Evolutionary conservation across 495 filamentous ascomycete genomes (phyloP).

Genomic region (Acidiella bohemica): DNA sequence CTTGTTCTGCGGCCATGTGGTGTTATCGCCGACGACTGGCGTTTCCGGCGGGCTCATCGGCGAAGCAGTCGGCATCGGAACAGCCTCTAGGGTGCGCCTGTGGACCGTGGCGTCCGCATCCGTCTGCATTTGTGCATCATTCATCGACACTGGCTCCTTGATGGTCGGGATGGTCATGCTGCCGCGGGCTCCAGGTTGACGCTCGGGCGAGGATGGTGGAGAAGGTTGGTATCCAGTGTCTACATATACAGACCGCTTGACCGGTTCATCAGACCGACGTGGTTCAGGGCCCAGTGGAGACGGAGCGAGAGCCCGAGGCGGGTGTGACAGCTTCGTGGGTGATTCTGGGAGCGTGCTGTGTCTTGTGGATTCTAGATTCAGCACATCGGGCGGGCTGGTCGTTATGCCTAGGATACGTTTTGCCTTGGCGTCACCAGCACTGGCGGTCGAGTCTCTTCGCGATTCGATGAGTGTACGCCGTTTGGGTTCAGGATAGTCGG

Average conservation of each 20-base stretch:
- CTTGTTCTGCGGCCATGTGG: constrained; percentile 8
- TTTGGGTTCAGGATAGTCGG: constrained; percentile 23
- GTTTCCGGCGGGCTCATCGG: constrained; percentile 51
- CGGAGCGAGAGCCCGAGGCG: too few relatives aligned
- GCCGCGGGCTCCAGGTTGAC: background rate
- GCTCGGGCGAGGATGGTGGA: constrained; percentile 56
- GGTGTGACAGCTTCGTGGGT: too few relatives aligned
- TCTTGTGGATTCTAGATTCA: background rate
- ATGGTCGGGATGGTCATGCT: background rate
- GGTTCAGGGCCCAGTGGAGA: too few relatives aligned
- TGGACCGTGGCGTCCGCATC: background rate
- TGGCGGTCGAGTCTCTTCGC: background rate
- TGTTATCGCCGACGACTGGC: constrained; percentile 36
- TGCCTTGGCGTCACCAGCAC: constrained; percentile 19
- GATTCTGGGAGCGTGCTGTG: too few relatives aligned
- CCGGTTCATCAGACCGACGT: too few relatives aligned
- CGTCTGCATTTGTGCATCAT: background rate
- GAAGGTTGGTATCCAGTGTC: constrained; percentile 73
- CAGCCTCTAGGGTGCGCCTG: constrained; percentile 7
- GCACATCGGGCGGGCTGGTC: constrained; percentile 1
- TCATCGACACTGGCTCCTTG: background rate
- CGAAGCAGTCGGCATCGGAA: background rate
- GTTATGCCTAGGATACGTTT: constrained; percentile 28
- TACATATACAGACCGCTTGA: constrained; percentile 39
- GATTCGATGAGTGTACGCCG: constrained; percentile 16